A percentile compares a stretch with the other conserved stretches of the same genome.
Conservation (phyloP, 2,329 filamentous ascomycete species). For the Coniella vitis region DNA sequence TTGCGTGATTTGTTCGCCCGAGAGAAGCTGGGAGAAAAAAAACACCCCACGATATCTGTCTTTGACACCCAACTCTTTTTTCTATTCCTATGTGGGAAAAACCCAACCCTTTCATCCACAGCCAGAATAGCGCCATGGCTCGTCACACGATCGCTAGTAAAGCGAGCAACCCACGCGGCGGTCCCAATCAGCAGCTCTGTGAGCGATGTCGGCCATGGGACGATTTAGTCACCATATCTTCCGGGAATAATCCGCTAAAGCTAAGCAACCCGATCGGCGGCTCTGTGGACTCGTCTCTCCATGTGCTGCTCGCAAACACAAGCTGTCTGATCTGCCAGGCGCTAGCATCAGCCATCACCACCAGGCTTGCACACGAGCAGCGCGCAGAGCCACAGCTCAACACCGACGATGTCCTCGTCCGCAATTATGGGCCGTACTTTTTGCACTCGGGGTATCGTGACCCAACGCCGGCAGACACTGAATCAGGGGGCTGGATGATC, state of each 20-base stretch:
- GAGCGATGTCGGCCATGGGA: constrained; percentile 3
- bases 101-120: neutral
- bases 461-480: neutral
- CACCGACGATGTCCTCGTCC: neutral
- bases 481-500: neutral
- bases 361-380: constrained; percentile 2
- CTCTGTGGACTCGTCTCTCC: constrained; percentile 2
- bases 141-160: neutral
- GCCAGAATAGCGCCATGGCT: neutral
- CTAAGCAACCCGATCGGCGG: constrained; percentile 1
- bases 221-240: neutral
- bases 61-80: neutral
- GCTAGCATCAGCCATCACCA: neutral
- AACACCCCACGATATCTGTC: neutral
- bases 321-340: constrained; percentile 1
- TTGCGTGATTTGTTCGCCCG: neutral
- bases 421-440: neutral
- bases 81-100: neutral
- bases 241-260: constrained; percentile 1
- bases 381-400: neutral
- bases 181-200: constrained; percentile 1
- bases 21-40: neutral
- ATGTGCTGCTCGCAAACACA: neutral
- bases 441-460: neutral
- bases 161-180: neutral